Percentiles rank a stretch among this genome's conserved stretches.
phyloP scores from a whole-genome alignment of 352 stramenopile genomes.

The Vaucheria bursata region DNA sequence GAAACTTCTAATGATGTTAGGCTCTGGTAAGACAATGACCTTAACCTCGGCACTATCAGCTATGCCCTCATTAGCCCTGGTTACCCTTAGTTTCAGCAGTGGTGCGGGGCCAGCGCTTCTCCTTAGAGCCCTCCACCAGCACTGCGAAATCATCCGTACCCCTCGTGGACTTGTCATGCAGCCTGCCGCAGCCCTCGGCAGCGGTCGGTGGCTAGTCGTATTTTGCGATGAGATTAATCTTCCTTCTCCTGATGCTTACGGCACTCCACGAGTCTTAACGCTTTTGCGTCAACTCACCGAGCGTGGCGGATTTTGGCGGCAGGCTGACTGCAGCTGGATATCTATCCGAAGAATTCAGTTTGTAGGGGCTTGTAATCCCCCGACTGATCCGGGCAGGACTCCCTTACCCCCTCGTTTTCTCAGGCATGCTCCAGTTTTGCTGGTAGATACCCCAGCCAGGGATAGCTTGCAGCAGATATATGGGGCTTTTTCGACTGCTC shows the following conservation, averaged over 20 bases:
- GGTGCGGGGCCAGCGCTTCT: conserved; percentile 96
- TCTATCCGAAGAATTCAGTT: conserved; percentile 84
- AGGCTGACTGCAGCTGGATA: conserved; percentile 75
- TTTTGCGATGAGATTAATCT: conserved; percentile 99
- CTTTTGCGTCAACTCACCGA: conserved; percentile 97
- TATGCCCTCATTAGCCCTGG: conserved; percentile 94
- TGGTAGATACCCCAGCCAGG: conserved; percentile 96
- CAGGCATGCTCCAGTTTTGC: conserved; percentile 92
- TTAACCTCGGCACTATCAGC: conserved; percentile 91
- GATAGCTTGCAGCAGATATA: conserved; percentile 97
- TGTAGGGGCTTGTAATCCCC: conserved; percentile 97
- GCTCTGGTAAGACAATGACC: conserved; percentile 99
- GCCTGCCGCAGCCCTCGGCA: conserved; percentile 67
- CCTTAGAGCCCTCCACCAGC: conserved; percentile 78
- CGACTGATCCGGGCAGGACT: conserved; percentile 95
- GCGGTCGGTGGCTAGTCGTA: conserved; percentile 94
- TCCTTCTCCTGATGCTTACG: conserved; percentile 89
- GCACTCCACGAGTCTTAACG: conserved; percentile 96
- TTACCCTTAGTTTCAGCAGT: conserved; percentile 97
- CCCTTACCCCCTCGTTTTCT: conserved; percentile 92
- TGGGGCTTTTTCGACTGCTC: conserved; percentile 93
- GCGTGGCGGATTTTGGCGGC: conserved; percentile 85
- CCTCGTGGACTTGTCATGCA: conserved; percentile 89
- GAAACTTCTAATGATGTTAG: no score
- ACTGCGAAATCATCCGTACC: conserved; percentile 96